Evolutionary conservation across 164 flowering plant genomes (phyloP), one percentile per base, ranked within the genome.

Genomic region (Paratinospora sagittata): DNA sequence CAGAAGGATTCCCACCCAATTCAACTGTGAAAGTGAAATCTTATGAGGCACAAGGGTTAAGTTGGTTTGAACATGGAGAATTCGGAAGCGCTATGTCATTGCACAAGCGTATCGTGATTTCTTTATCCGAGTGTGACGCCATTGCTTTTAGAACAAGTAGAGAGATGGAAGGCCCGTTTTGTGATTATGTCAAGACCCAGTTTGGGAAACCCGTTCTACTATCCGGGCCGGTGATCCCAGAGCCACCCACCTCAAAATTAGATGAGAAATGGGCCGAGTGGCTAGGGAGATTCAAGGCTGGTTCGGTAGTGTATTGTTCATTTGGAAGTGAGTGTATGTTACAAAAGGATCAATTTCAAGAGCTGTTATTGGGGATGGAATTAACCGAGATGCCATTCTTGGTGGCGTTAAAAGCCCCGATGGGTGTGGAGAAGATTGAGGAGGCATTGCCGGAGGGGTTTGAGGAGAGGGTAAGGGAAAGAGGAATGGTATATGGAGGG

Each of bases 131-230:
- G 21, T 33, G 49, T 73, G 17, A 27, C 10, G 76, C 76, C 17
- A 23, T 65, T 24, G 47, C 33, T 5, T 26, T 34, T 23, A 78
- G 24, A 60, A 66, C 68, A 13, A 67, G 74, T 27, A 11, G 26
- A 12, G 77, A 78, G 66, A 52, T 74, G 21, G 80, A 74, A 70
- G 75, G 66, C 10, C 66, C 65, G 6, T 78, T 71, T 57, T 11
- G 55, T 26, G 71, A 74, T 4, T 71, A 39, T 66, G 2, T 74
- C 3, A 34, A 64, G 37, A 63, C 61, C 58, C 74, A 70, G 43
- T 66, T 61, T 16, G 45, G 55, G 2, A 77, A 74, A 21, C 72
- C 72, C 0, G 36, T 75, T 14, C 33, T 75, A 1, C 39, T 75
- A 8, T 9, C 71, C 11, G 78, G 78, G 3, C 63, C 74, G 0